Conservation (phyloP, 129 eudicot species). For the Heracleum sosnowskyi region DNA sequence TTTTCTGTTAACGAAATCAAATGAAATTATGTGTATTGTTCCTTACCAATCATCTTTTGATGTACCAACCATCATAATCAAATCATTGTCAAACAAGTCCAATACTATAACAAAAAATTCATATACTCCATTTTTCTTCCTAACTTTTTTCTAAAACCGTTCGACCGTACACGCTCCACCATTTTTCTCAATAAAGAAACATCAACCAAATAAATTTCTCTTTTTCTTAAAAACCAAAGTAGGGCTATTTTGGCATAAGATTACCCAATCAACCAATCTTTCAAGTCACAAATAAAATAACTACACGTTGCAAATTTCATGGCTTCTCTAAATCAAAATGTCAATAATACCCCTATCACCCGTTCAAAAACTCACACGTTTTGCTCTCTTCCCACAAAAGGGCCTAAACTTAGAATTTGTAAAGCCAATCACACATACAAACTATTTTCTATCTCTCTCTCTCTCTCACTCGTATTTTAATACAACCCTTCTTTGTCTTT, state of each 20-base stretch:
- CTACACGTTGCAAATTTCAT: background rate
- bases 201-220: too few relatives aligned
- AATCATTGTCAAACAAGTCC: too few relatives aligned
- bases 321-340: background rate
- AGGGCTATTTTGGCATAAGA: background rate
- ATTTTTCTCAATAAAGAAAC: too few relatives aligned
- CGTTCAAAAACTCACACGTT: background rate
- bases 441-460: background rate
- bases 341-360: background rate
- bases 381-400: background rate
- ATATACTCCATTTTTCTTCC: too few relatives aligned
- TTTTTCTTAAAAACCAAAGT: too few relatives aligned
- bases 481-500: background rate
- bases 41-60: too few relatives aligned
- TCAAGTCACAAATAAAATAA: background rate
- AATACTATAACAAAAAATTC: too few relatives aligned
- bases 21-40: too few relatives aligned
- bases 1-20: too few relatives aligned
- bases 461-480: background rate
- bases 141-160: too few relatives aligned
- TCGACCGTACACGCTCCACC: too few relatives aligned
- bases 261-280: background rate
- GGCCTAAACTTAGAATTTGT: background rate
- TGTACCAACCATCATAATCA: too few relatives aligned
- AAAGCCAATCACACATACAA: background rate